Conservation (phyloP, 306 rosid genomes). For the Pyrus pyrifolia region DNA sequence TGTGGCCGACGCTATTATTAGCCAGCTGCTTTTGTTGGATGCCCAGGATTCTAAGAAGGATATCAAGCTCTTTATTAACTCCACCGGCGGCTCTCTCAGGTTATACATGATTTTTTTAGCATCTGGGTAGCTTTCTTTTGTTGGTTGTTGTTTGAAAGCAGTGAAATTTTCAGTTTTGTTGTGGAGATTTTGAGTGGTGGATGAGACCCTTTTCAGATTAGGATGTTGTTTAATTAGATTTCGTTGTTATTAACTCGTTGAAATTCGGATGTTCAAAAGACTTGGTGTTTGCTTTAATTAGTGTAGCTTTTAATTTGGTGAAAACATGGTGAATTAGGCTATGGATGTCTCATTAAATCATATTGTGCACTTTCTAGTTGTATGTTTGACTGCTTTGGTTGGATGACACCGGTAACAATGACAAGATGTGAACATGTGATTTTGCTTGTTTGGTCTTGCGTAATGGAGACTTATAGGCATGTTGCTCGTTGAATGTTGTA, state of each 20-base stretch:
- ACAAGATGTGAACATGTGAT: neutral
- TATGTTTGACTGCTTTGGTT: neutral
- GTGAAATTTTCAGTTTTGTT: neutral
- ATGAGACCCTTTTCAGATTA: neutral
- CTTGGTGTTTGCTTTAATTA: neutral
- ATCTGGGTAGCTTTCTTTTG: constrained; percentile 3
- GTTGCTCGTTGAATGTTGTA: neutral
- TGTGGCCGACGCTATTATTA: constrained; percentile 78
- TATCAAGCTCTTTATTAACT: constrained; percentile 80
- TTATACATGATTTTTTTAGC: neutral
- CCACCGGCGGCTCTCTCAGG: constrained; percentile 93
- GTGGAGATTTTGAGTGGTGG: neutral
- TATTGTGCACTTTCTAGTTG: neutral
- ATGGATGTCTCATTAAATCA: neutral
- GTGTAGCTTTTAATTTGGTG: neutral
- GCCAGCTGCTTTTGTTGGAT: constrained; percentile 82
- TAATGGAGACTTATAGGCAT: neutral
- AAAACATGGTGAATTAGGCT: neutral
- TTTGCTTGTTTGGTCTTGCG: neutral
- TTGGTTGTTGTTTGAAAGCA: neutral
- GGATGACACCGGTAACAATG: neutral
- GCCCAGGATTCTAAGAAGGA: constrained; percentile 74
- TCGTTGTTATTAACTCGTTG: neutral
- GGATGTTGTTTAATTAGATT: neutral
- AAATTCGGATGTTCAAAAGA: neutral